phyloP scores from a whole-genome alignment of 176 grass and related monocot genomes.

The Musa troglodytarum region DNA sequence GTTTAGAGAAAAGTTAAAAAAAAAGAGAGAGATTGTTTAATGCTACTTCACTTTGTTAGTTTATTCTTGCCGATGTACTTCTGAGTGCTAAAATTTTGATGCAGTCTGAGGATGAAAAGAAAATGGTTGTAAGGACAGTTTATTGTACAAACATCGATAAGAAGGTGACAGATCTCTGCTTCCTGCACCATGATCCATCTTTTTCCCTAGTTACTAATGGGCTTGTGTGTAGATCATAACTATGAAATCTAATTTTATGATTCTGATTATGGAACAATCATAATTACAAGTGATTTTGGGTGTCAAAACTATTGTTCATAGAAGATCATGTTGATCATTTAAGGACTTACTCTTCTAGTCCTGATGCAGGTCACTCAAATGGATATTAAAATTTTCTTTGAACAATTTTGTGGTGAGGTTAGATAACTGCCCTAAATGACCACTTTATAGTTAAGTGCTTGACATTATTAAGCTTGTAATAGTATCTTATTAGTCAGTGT shows the following conservation, averaged over 20 bases:
- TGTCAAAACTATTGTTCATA: too few species aligned
- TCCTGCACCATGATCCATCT: neutral
- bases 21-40: neutral
- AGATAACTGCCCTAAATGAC: neutral
- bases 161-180: slow-evolving; percentile 36
- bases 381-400: slow-evolving; percentile 72
- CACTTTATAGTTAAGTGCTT: neutral
- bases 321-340: neutral
- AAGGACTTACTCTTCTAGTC: slow-evolving; percentile 20
- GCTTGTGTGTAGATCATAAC: too few species aligned
- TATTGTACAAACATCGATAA: slow-evolving; percentile 99
- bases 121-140: slow-evolving; percentile 87
- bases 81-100: slow-evolving; percentile 1
- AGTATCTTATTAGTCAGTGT: slow-evolving; percentile 6
- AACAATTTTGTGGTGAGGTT: slow-evolving; percentile 67
- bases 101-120: slow-evolving; percentile 78
- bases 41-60: neutral
- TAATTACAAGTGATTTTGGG: too few species aligned
- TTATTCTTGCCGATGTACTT: neutral
- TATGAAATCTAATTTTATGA: neutral
- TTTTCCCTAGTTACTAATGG: neutral
- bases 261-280: neutral
- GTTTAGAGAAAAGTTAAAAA: neutral
- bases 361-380: slow-evolving; percentile 49
- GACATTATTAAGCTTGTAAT: slow-evolving; percentile 2